These are phyloP conservation scores for Microdochium bolleyi DNA, from an alignment of 2,329 filamentous ascomycete species.

Conservation along the genomic window DNA sequence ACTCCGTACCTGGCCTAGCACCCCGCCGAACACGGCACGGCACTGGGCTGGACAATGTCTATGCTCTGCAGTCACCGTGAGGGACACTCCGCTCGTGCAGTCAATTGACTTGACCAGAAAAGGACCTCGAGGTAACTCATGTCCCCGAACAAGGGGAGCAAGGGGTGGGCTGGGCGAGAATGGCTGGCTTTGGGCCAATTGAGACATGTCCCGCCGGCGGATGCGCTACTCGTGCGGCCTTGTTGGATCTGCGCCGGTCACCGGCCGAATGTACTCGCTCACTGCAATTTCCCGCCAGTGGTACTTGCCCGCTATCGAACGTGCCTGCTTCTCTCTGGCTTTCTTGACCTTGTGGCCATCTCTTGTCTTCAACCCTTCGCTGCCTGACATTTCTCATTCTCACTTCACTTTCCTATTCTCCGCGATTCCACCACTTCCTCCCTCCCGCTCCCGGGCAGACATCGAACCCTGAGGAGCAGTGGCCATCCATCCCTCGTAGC, in stretches of 20 bases:
- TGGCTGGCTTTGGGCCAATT: not conserved
- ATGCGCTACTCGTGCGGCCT: not conserved
- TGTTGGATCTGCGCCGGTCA: not conserved
- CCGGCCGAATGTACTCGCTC: not conserved
- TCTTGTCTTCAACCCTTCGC: constrained; percentile 3
- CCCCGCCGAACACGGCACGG: too few relatives aligned
- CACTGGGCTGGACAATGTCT: too few relatives aligned
- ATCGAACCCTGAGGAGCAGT: not conserved
- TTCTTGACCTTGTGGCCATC: constrained; percentile 4
- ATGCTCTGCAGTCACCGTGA: too few relatives aligned
- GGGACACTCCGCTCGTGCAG: too few relatives aligned
- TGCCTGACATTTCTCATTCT: not conserved
- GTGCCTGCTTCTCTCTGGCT: not conserved
- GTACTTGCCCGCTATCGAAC: not conserved
- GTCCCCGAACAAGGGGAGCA: too few relatives aligned
- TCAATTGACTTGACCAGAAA: too few relatives aligned
- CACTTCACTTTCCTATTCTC: not conserved
- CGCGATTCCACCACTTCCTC: not conserved
- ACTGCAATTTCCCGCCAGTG: not conserved
- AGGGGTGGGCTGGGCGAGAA: too few relatives aligned
- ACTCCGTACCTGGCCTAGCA: too few relatives aligned
- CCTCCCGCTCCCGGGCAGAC: not conserved
- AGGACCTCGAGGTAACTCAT: too few relatives aligned
- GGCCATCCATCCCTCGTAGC: too few relatives aligned
- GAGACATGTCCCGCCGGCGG: not conserved